These are phyloP conservation scores for Zizania palustris DNA, from an alignment of 202 grass and related monocot species.

Conservation along the genomic window DNA sequence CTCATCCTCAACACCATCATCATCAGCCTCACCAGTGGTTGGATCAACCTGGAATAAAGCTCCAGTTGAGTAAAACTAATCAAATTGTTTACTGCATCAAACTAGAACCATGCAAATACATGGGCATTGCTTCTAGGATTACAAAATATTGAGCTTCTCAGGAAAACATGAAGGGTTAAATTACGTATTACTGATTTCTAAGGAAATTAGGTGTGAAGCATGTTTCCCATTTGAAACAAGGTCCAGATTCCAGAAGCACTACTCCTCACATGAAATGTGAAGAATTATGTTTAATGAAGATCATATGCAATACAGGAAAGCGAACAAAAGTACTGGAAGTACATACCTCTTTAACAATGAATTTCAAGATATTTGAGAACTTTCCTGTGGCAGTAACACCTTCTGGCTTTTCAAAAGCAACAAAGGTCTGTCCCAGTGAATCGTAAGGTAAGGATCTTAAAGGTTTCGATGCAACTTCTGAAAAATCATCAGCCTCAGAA, in stretches of 20 bases:
- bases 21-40: conserved; percentile 77
- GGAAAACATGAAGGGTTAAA: neutral
- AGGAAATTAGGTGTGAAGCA: neutral
- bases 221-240: conserved; percentile 2
- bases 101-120: neutral
- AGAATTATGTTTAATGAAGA: neutral
- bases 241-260: neutral
- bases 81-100: neutral
- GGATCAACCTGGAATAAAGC: conserved; percentile 72
- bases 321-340: neutral
- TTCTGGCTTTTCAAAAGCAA: conserved; percentile 94
- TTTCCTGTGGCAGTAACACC: conserved; percentile 79
- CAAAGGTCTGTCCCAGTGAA: conserved; percentile 87
- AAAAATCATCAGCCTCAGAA: conserved; percentile 94
- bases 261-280: conserved; percentile 32
- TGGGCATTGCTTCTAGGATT: neutral
- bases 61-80: conserved; percentile 16
- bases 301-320: neutral
- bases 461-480: conserved; percentile 71
- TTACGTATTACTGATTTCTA: neutral
- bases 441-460: conserved; percentile 82
- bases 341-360: conserved; percentile 96
- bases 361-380: conserved; percentile 91
- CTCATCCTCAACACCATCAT: conserved; percentile 97
- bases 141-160: neutral